Percentiles rank a stretch among this genome's conserved stretches.
phyloP scores from a whole-genome alignment of 306 rosid species.

The Cucumis sativus region DNA sequence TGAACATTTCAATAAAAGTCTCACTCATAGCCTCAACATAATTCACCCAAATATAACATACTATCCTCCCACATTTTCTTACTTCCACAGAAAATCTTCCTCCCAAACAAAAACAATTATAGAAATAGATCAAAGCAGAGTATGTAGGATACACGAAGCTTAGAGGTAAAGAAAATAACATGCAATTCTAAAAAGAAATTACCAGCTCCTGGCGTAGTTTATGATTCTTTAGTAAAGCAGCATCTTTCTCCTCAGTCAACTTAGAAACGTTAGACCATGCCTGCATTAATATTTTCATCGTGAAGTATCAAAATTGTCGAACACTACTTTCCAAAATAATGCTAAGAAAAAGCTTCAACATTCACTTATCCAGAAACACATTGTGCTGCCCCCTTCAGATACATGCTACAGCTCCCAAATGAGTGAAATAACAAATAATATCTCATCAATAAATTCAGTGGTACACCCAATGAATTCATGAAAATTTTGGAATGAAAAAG shows the following conservation, averaged over 20 bases:
- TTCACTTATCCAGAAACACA: not conserved
- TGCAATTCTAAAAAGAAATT: slow-evolving; percentile 1
- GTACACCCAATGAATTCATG: not conserved
- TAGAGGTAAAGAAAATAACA: not conserved
- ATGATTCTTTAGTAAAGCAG: slow-evolving; percentile 30
- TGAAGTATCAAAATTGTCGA: not conserved
- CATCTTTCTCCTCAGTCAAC: slow-evolving; percentile 30
- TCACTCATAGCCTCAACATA: not conserved
- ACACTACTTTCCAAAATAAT: not conserved
- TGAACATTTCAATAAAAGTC: not conserved
- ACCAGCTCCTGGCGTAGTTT: slow-evolving; percentile 34
- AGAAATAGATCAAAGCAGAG: not conserved
- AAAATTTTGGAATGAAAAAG: too few relatives aligned
- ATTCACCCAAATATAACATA: not conserved
- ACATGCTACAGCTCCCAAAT: not conserved
- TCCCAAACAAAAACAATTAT: not conserved
- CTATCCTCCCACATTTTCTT: not conserved
- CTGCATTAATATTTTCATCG: slow-evolving; percentile 16
- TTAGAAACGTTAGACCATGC: slow-evolving; percentile 25
- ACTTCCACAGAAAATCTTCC: not conserved
- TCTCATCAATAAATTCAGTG: not conserved
- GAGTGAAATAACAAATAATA: not conserved
- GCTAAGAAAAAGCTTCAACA: not conserved
- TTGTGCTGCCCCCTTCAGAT: not conserved
- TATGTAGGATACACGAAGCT: not conserved